Evolutionary conservation across 2,329 filamentous ascomycete genomes (phyloP), one percentile per base, ranked within the genome.

Genomic region (Podosphaera xanthii): DNA sequence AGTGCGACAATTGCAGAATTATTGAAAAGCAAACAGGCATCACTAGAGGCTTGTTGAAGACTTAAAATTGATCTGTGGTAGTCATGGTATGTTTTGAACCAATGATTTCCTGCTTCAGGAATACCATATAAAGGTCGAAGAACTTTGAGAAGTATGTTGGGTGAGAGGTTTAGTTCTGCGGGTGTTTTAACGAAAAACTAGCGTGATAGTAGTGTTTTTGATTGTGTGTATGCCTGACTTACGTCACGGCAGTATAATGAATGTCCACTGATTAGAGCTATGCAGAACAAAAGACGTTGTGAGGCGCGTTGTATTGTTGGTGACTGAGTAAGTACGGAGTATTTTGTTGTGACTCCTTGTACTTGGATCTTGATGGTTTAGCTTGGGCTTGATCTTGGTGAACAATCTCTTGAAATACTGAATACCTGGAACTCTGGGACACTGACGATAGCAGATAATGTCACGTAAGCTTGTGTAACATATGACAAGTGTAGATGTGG

Each of bases 1-100:
- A 60, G 31, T 33, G 35, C 58, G 14, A 60, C 44, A 50, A 60
- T 44, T 38, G 53, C 59, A 58, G 33, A 53, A 40, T 57, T 1
- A 49, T 50, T 60, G 35, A 57, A 50, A 4, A 58, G 34, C 1
- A 60, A 30, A 49, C 59, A 57, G 10, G 54, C 42, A 42, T 60
- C 54, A 56, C 44, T 57, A 10, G 59, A 50, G 8, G 59, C 44
- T 44, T 56, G 31, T 36, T 40, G 1, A 48, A 58, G 46, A 38
- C 9, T n/a, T 35, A 60, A 34, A 22, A 22, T 60, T 40, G 40
- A n/a, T 44, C 8, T 50, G 31, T 60, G 53, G 46, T 60, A 53
- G 8, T 42, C 30, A 49, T 48, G n/a, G 31, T 58, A 58, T 10
- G 57, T 58, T 31, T 35, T 58, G 36, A 40, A 40, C 36, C 36